Percentiles rank a stretch among this genome's conserved stretches.
phyloP scores from a whole-genome alignment of 78 protist species.

The Trichosphaerium sp. region DNA sequence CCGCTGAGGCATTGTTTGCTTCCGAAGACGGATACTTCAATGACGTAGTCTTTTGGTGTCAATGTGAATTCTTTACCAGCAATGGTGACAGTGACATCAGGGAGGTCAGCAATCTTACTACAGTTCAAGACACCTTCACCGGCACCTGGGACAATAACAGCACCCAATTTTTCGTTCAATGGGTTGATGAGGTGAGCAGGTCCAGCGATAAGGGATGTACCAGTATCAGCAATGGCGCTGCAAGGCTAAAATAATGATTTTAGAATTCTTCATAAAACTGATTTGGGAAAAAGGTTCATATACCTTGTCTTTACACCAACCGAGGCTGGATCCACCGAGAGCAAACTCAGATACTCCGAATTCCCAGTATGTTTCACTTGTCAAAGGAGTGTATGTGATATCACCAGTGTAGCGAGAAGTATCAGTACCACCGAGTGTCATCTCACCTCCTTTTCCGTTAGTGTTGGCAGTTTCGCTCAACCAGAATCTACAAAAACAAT shows the following conservation, averaged over 20 bases:
- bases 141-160: not conserved
- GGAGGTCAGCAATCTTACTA: conserved; percentile 36
- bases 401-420: conserved; percentile 41
- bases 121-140: conserved; percentile 52
- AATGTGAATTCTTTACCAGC: conserved; percentile 60
- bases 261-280: no score
- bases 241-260: no score
- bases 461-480: conserved; percentile 45
- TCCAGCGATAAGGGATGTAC: conserved; percentile 88
- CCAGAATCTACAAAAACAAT: no score
- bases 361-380: conserved; percentile 71
- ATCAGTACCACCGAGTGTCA: conserved; percentile 82
- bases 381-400: conserved; percentile 65
- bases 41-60: conserved; percentile 71
- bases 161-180: conserved; percentile 54
- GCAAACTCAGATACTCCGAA: no score
- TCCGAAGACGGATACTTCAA: conserved; percentile 50
- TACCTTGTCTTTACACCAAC: no score
- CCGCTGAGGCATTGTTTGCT: conserved; percentile 78
- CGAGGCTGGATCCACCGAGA: no score
- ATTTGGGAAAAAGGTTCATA: no score
- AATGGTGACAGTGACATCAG: conserved; percentile 54
- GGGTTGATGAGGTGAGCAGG: conserved; percentile 50
- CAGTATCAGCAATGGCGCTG: conserved; percentile 88
- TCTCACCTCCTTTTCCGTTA: conserved; percentile 79